Base-by-base conservation (phyloP, 768 basidiomycete genomes). In the Boletus pseudopeckii region DNA sequence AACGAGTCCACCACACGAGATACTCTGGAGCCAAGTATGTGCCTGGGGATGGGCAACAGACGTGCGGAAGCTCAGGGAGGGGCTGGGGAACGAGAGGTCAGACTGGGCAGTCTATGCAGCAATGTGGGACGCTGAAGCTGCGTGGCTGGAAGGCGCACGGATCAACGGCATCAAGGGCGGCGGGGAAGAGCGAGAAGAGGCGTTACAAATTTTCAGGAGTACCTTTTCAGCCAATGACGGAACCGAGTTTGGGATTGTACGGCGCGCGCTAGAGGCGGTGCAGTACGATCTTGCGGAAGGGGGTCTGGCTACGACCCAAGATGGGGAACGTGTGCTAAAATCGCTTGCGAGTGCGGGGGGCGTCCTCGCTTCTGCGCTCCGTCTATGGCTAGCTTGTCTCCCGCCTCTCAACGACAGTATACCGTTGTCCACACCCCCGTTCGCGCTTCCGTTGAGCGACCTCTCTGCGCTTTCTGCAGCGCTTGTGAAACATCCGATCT, bases 1-100 rank as follows among this genome's bases (percentile, higher is more conserved):
- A 50, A 95, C 92, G 7, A 88, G 84, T 3, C 92, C 92, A 0
- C 77, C 76, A 8, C 96, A 98, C 69, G 92, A 90, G 49, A 83
- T 98, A 45, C 71, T 88, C 9, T 98, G 96, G 95, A 90, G 86
- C 51, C 91, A 93, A 63, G 75, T 96, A 10, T 71, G 75, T n/a
- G 84, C 81, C 3, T 90, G 88, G 84, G 82, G 77, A 0, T 96
- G 92, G 90, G 76, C 73, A 17, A 75, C 77, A 0, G 83, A 87
- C 30, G 60, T 85, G 8, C 63, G 79, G n/a, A 72, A 71, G 44
- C 54, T 79, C 52, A 64, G 72, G 51, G 60, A 62, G 4, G 59
- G 64, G 40, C 45, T 86, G 11, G 65, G 66, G 10, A 59, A 55
- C 11, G 61, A 62, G 7, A 65, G 70, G 14, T 52, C 47, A 7